phyloP scores from a whole-genome alignment of 345 rosid genomes.

The Orychophragmus violaceus region DNA sequence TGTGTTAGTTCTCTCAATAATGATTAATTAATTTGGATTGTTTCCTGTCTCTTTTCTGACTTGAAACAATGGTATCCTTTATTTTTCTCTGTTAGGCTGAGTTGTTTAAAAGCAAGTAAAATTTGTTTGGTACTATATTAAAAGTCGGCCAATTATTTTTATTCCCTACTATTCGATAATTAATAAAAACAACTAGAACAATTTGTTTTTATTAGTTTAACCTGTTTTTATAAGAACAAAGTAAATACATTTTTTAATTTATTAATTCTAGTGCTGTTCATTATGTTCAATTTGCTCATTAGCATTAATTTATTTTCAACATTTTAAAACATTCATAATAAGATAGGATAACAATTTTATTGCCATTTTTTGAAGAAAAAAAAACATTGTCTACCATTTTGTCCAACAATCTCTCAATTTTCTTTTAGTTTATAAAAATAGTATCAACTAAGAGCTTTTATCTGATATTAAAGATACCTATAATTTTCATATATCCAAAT shows the following conservation, averaged over 20 bases:
- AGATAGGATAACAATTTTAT: too few relatives aligned
- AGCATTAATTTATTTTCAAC: too few relatives aligned
- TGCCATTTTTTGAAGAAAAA: background rate
- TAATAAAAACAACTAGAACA: background rate
- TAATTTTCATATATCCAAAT: background rate
- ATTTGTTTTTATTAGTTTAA: background rate
- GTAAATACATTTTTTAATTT: too few relatives aligned
- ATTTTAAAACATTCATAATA: too few relatives aligned
- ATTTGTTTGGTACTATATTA: background rate
- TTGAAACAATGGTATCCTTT: constrained; percentile 9
- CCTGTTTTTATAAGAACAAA: too few relatives aligned
- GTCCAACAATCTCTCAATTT: background rate
- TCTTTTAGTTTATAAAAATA: background rate
- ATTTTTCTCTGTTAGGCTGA: constrained; percentile 24
- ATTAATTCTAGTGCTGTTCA: too few relatives aligned
- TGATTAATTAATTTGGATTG: background rate
- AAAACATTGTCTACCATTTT: background rate
- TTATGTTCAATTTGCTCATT: too few relatives aligned
- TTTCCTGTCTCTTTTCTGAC: constrained; percentile 3
- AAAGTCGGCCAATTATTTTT: background rate
- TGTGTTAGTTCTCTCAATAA: background rate
- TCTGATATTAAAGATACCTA: background rate
- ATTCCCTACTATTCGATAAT: background rate
- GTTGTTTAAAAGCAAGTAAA: background rate
- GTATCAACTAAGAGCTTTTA: background rate